Base-by-base conservation (phyloP, 2,329 filamentous ascomycete genomes). In the Phaeomoniella chlamydospora region DNA sequence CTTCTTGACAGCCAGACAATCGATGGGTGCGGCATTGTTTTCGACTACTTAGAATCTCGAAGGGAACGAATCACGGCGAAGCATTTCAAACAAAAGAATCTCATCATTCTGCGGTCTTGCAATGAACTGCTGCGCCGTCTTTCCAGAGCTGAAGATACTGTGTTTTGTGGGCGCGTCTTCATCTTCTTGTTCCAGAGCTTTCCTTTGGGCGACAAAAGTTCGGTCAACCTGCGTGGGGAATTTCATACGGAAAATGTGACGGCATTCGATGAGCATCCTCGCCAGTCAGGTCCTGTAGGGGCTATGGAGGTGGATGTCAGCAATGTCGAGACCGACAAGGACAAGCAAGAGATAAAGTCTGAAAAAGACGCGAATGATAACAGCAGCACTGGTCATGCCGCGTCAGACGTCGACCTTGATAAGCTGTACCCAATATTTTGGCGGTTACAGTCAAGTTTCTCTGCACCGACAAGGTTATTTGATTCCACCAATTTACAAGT, bases 161-260 rank as follows among this genome's bases (percentile, higher is more conserved):
- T 92, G 1, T 98, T 99, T 54, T 98, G 90, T 51, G 90, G 90
- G 12, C 74, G 90, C 29, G 90, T 99, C 16, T 96, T 96, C 57
- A 94, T 98, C 44, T 99, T 94, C 57, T 74, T 98, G 53, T 98
- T 96, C 57, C 90, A 98, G 56, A 93, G 86, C 55, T 96, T 98
- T 50, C 90, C 90, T 1, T 67, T 98, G 0, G 88, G 88, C 18
- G 92, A 98, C 58, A 90, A 88, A 54, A 96, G 90, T 54, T 94
- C 90, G 0, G 90, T 98, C 34, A 99, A 99, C 51, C 68, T 96
- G 29, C 75, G 90, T 35, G 90, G 90, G 46, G 88, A 96, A 60
- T 99, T 90, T 47, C 90, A 99, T 51, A 75, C 82, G 16, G 90
- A 96, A 50, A 99, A 98, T 64, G 74, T 87, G 37, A 98, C 92